Base-by-base conservation (phyloP, 116 monocot genomes). In the Papilionanthe hybrid region DNA sequence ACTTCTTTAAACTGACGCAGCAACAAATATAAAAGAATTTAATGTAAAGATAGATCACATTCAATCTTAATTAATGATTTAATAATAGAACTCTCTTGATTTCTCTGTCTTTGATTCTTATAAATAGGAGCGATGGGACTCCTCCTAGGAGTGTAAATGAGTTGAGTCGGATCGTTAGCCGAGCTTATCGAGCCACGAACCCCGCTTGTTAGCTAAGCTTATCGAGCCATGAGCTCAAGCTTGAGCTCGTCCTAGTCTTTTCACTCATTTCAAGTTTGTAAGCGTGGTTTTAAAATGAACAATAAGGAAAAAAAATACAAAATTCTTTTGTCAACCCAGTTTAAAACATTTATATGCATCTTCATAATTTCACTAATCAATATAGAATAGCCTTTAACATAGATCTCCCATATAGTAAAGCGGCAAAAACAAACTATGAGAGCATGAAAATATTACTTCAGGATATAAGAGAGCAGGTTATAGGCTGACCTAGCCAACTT, bases 401-500 rank as follows among this genome's bases (percentile, higher is more conserved):
- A 69, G 12, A 32, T 11, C 23, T 30, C 30, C 69, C 10, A 32
- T 9, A 69, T 69, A 32, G 3, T 11, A 32, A 69, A 13, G 27
- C 12, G 9, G 5, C 9, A 69, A 69, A 69, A 29, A 67, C 67
- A 67, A 67, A 66, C 66, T 68, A 29, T 68, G 68, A 68, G 30
- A 73, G 29, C 41, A 48, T 45, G 15, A 68, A 42, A 42, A 81
- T 23, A 68, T 1, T 68, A 53, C 9, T 30, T 53, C 13, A 77
- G 25, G n/a, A 71, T 13, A 13, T 15, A 71, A 71, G 32, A 71
- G 29, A 58, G 60, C 1, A 81, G 32, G 55, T 47, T 32, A 81
- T 60, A 74, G 86, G 89, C 53, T 4, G 17, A 53, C 99, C 99
- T 82, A 99, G 82, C 99, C 95, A 99, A 74, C 93, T 93, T 76